These are phyloP conservation scores for Knufia petricola DNA, from an alignment of 2,329 filamentous ascomycete species.

Conservation along the genomic window DNA sequence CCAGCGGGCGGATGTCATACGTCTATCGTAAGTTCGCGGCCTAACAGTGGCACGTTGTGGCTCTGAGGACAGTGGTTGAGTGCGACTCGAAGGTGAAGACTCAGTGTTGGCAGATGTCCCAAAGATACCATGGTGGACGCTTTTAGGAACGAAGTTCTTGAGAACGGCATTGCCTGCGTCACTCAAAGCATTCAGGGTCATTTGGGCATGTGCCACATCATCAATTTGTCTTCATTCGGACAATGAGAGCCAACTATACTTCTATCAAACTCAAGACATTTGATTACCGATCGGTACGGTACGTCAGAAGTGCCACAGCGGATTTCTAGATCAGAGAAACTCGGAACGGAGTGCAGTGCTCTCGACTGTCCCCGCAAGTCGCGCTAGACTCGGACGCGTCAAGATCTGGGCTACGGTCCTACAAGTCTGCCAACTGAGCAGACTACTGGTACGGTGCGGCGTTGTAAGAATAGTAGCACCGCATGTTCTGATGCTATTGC, in stretches of 20 bases:
- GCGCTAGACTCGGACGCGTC: constrained; percentile 5
- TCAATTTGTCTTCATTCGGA: neutral
- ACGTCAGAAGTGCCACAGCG: neutral
- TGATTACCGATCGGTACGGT: neutral
- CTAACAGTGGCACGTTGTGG: neutral
- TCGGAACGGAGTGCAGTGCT: too few relatives aligned
- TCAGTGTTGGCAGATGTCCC: neutral
- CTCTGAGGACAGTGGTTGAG: neutral
- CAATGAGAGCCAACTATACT: too few relatives aligned
- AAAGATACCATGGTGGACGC: neutral
- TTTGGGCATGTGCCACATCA: neutral
- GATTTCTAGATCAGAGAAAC: neutral
- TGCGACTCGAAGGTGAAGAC: neutral
- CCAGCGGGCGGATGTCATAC: too few relatives aligned
- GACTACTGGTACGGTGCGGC: too few relatives aligned
- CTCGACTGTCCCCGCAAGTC: neutral
- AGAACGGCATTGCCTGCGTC: neutral
- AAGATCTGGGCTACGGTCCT: neutral
- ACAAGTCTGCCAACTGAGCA: too few relatives aligned
- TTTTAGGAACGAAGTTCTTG: neutral
- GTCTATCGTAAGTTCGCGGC: too few relatives aligned
- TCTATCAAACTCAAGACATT: neutral
- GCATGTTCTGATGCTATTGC: neutral
- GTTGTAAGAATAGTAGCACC: too few relatives aligned
- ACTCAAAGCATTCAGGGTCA: neutral